These are phyloP conservation scores for Ophiocordyceps camponoti-floridani DNA, from an alignment of 2,329 filamentous ascomycete genomes.

Conservation along the genomic window DNA sequence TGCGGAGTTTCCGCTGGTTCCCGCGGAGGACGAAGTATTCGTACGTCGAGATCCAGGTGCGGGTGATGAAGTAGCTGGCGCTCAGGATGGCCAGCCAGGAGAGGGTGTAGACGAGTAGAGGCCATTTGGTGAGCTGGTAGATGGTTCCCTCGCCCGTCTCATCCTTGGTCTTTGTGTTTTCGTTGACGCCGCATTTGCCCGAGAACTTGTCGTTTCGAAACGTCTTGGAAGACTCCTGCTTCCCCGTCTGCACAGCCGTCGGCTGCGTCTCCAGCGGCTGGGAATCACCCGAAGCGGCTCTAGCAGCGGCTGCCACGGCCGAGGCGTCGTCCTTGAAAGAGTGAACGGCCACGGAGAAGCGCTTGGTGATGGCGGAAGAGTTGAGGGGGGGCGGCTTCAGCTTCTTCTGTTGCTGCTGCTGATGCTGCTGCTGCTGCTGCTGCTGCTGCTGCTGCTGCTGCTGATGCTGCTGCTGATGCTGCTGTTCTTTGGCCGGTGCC, in stretches of 20 bases:
- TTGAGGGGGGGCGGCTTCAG: not conserved
- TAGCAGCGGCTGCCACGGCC: slow-evolving; percentile 18
- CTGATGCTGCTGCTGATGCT: not conserved
- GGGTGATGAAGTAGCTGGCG: slow-evolving; percentile 58
- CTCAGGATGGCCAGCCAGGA: slow-evolving; percentile 65
- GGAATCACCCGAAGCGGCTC: not conserved
- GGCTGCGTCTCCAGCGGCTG: not conserved
- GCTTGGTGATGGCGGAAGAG: slow-evolving; percentile 23
- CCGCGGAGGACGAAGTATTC: slow-evolving; percentile 88
- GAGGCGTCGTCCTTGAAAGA: slow-evolving; percentile 15
- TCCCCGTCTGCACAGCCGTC: not conserved
- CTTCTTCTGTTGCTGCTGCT: not conserved
- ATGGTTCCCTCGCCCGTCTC: slow-evolving; percentile 90
- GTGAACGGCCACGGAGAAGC: slow-evolving; percentile 12
- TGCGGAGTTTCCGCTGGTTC: slow-evolving; percentile 50
- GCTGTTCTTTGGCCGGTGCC: too few species aligned
- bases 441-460: not conserved
- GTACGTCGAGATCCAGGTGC: slow-evolving; percentile 81
- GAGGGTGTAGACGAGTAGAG: slow-evolving; percentile 62
- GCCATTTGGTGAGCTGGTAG: slow-evolving; percentile 83
- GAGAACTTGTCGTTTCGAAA: not conserved
- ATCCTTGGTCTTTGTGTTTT: slow-evolving; percentile 39
- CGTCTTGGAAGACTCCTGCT: not conserved
- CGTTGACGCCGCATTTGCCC: not conserved
- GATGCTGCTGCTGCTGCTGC: not conserved